Conservation (phyloP, 208 protist genomes). For the Trypanosoma congolense region DNA sequence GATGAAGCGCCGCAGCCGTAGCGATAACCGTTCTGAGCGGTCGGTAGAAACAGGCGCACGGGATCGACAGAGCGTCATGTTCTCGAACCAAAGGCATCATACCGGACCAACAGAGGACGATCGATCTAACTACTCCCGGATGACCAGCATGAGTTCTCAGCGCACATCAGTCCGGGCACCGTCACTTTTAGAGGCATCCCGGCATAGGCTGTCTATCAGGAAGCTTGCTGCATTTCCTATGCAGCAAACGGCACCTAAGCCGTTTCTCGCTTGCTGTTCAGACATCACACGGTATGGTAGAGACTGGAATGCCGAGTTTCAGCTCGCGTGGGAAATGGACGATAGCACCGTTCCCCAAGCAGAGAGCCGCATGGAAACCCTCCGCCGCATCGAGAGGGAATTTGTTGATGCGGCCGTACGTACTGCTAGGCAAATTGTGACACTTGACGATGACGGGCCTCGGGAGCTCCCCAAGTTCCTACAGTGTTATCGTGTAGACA, state of each 20-base stretch:
- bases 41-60: background rate
- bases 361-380: slow-evolving; percentile 30
- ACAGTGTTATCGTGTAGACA: slow-evolving; percentile 78
- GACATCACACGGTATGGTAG: slow-evolving; percentile 45
- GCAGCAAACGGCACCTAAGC: slow-evolving; percentile 50
- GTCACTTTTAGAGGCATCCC: slow-evolving; percentile 27
- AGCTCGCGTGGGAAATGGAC: slow-evolving; percentile 78
- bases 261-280: slow-evolving; percentile 40
- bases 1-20: background rate
- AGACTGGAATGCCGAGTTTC: slow-evolving; percentile 84
- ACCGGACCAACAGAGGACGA: background rate
- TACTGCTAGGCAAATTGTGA: slow-evolving; percentile 71
- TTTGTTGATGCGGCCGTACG: slow-evolving; percentile 49
- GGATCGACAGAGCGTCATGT: background rate
- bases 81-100: background rate
- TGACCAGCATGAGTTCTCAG: slow-evolving; percentile 3
- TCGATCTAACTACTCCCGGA: slow-evolving; percentile 3
- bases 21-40: background rate
- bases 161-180: background rate
- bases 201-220: slow-evolving; percentile 52
- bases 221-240: slow-evolving; percentile 69
- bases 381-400: slow-evolving; percentile 45
- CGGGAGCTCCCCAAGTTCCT: slow-evolving; percentile 64
- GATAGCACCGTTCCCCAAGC: slow-evolving; percentile 51
- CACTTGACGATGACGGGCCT: slow-evolving; percentile 70